Conservation (phyloP, 2,329 filamentous ascomycete genomes). For the Microcyclospora tardicrescens region DNA sequence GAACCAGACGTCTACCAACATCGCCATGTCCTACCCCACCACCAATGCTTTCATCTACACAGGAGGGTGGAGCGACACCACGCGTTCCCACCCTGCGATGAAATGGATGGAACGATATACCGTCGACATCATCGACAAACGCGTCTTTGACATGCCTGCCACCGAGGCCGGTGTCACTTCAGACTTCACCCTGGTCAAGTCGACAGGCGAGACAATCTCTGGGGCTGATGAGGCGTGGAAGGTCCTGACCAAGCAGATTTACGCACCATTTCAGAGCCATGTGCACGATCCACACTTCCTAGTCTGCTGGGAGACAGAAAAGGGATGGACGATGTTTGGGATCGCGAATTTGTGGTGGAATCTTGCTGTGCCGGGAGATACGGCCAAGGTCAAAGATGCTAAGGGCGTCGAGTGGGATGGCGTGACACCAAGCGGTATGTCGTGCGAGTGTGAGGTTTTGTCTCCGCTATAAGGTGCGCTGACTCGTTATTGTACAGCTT, state of each 20-base stretch:
- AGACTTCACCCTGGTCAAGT: conserved; percentile 9
- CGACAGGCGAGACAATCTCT: conserved; percentile 10
- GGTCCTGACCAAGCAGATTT: conserved; percentile 10
- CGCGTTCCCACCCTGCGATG: conserved; percentile 14
- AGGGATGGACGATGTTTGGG: conserved; percentile 16
- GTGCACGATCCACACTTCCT: conserved; percentile 12
- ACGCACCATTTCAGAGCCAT: conserved; percentile 13
- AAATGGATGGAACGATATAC: conserved; percentile 18
- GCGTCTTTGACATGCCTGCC: conserved; percentile 2
- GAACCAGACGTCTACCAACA: too few relatives aligned
- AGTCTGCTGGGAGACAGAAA: conserved; percentile 10
- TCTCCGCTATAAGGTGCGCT: background rate
- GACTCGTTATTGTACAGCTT: conserved; percentile 6
- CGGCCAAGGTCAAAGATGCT: conserved; percentile 6
- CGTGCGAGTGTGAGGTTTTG: too few relatives aligned
- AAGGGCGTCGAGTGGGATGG: conserved; percentile 15
- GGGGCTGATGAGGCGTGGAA: conserved; percentile 12
- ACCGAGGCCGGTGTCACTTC: conserved; percentile 4
- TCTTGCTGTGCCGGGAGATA: conserved; percentile 9
- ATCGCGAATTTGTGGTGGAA: conserved; percentile 12
- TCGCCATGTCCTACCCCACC: conserved; percentile 14
- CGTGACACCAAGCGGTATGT: conserved; percentile 2
- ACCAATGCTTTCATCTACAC: conserved; percentile 11
- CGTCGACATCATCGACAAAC: conserved; percentile 8
- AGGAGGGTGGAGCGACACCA: conserved; percentile 11